phyloP scores from a whole-genome alignment of 2,329 filamentous ascomycete genomes.

The Rugonectria rugulosa region DNA sequence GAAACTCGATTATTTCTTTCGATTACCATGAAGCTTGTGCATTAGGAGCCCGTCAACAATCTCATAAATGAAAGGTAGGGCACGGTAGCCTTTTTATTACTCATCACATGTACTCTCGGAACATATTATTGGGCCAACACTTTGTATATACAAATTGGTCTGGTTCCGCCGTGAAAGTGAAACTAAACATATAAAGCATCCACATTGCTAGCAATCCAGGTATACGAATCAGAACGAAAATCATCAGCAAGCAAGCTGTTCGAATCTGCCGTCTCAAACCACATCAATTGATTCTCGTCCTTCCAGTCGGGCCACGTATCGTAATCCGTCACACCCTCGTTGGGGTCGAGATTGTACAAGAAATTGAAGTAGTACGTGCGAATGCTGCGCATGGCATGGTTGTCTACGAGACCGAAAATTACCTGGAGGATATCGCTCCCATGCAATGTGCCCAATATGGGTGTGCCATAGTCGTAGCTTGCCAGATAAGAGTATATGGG shows the following conservation, averaged over 20 bases:
- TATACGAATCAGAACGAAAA: conserved; percentile 44
- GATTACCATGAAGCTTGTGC: too few relatives aligned
- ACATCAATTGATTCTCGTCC: conserved; percentile 56
- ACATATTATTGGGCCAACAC: background rate
- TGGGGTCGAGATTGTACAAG: conserved; percentile 74
- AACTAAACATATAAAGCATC: conserved; percentile 35
- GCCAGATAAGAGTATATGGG: conserved; percentile 78
- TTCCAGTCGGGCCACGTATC: conserved; percentile 54
- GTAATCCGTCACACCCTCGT: conserved; percentile 55
- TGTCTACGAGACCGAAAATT: conserved; percentile 69
- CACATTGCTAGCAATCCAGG: conserved; percentile 39
- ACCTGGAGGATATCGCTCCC: conserved; percentile 73
- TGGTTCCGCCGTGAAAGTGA: background rate
- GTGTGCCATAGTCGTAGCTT: conserved; percentile 74
- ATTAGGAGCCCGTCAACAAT: too few relatives aligned
- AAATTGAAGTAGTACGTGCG: conserved; percentile 78
- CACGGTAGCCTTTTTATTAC: too few relatives aligned
- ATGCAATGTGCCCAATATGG: conserved; percentile 80
- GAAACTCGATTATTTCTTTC: too few relatives aligned
- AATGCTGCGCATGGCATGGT: conserved; percentile 67
- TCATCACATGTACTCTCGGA: background rate
- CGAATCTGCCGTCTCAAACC: conserved; percentile 48
- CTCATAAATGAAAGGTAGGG: too few relatives aligned
- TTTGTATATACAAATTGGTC: background rate
- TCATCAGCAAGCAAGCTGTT: conserved; percentile 47